Percentiles rank a stretch among this genome's conserved stretches.
Conservation (phyloP, 169 alveolate genomes). For the Plasmodium relictum region DNA sequence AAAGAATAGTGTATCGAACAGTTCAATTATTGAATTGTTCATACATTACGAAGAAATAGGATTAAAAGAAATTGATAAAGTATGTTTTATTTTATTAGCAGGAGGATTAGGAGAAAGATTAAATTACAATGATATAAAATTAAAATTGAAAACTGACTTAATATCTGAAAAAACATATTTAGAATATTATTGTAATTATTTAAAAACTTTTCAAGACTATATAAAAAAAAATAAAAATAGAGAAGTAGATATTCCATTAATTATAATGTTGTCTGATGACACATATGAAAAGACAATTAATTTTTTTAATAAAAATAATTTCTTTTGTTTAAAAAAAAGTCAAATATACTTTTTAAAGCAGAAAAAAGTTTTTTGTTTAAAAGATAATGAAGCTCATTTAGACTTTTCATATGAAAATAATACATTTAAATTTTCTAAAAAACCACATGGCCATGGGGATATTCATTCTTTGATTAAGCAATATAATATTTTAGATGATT, state of each 20-base stretch:
- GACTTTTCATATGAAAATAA: constrained; percentile 85
- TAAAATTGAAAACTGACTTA: constrained; percentile 89
- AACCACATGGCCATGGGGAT: constrained; percentile 97
- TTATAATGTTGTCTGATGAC: constrained; percentile 95
- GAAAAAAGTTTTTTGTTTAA: constrained; percentile 92
- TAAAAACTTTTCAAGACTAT: constrained; percentile 86
- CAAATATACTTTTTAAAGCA: constrained; percentile 90
- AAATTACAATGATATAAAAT: constrained; percentile 92
- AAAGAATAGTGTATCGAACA: constrained; percentile 14
- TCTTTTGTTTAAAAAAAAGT: constrained; percentile 86
- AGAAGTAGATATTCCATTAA: constrained; percentile 84
- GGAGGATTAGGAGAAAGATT: constrained; percentile 96
- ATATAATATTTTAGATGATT: constrained; percentile 84
- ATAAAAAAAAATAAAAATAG: constrained; percentile 77
- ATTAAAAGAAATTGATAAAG: constrained; percentile 81
- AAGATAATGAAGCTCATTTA: constrained; percentile 90
- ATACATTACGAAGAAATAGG: constrained; percentile 90
- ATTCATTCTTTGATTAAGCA: constrained; percentile 91
- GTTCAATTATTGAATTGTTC: constrained; percentile 76
- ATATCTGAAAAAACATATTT: constrained; percentile 87
- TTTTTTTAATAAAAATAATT: constrained; percentile 84
- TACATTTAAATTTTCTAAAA: constrained; percentile 85
- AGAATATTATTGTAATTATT: constrained; percentile 87
- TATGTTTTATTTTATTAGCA: constrained; percentile 94
- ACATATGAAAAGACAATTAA: constrained; percentile 90